These are phyloP conservation scores for Umbelopsis sp. DNA, from an alignment of 192 early-diverging fungal species.

Conservation along the genomic window DNA sequence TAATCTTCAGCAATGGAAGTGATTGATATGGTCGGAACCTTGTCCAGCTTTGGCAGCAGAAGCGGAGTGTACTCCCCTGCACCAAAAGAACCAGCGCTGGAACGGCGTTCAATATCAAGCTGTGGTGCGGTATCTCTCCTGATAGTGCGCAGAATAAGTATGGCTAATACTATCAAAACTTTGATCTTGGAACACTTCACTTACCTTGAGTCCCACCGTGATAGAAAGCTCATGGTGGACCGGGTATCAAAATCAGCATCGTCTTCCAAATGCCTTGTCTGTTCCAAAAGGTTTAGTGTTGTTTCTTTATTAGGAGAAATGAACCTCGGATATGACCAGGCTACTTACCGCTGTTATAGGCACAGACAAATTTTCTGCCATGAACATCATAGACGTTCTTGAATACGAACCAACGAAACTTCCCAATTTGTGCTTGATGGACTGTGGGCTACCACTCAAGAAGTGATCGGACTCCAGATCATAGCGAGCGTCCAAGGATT, in stretches of 20 bases:
- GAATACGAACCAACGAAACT: conserved; percentile 38
- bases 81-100: conserved; percentile 14
- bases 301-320: too few relatives aligned
- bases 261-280: conserved; percentile 7
- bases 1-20: conserved; percentile 37
- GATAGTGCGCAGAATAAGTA: not conserved
- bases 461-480: not conserved
- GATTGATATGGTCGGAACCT: conserved; percentile 27
- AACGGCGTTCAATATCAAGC: not conserved
- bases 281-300: not conserved
- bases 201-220: conserved; percentile 49
- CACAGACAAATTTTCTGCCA: conserved; percentile 37
- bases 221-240: conserved; percentile 61
- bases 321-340: not conserved
- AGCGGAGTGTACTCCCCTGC: conserved; percentile 22
- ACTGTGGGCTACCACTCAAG: conserved; percentile 2
- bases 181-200: too few relatives aligned
- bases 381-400: conserved; percentile 32
- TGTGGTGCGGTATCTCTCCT: not conserved
- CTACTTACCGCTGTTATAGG: conserved; percentile 7
- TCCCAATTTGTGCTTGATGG: conserved; percentile 22
- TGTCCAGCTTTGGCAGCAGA: conserved; percentile 25
- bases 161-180: too few relatives aligned
- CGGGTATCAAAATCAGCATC: conserved; percentile 10
- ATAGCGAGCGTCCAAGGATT: conserved; percentile 12